phyloP scores from a whole-genome alignment of 2,329 filamentous ascomycete species.

The Botryosphaeria agaves region DNA sequence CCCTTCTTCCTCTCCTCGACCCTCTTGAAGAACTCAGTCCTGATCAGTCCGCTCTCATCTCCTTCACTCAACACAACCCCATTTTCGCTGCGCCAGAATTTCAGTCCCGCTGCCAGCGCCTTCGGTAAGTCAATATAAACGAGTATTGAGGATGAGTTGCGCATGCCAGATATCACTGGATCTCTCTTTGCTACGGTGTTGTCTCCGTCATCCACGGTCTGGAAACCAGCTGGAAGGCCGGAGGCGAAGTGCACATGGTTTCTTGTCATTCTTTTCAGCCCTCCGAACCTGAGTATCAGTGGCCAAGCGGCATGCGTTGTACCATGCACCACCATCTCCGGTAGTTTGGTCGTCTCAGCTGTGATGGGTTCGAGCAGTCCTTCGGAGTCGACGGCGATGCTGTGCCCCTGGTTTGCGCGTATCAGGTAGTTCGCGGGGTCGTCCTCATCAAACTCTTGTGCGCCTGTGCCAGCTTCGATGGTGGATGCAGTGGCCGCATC shows the following conservation, averaged over 20 bases:
- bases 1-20: constrained; percentile 44
- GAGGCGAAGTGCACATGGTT: constrained; percentile 85
- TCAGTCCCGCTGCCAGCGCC: constrained; percentile 43
- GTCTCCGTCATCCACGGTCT: constrained; percentile 13
- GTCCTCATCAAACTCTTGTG: constrained; percentile 7
- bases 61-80: constrained; percentile 46
- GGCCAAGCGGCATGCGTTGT: constrained; percentile 74
- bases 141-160: constrained; percentile 41
- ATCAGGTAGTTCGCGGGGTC: constrained; percentile 61
- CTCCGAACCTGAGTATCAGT: constrained; percentile 56
- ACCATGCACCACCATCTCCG: constrained; percentile 54
- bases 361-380: constrained; percentile 54
- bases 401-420: constrained; percentile 91
- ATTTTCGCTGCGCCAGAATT: constrained; percentile 69
- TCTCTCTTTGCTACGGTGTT: constrained; percentile 3
- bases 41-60: constrained; percentile 35
- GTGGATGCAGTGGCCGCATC: constrained; percentile 6
- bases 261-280: constrained; percentile 62
- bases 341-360: constrained; percentile 14
- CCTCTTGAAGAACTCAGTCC: constrained; percentile 49
- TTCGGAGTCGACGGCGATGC: constrained; percentile 56
- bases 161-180: constrained; percentile 62
- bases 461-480: constrained; percentile 3
- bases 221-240: constrained; percentile 41
- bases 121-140: constrained; percentile 57